These are phyloP conservation scores for Sorghum bicolor DNA, from an alignment of 176 grass and related monocot genomes.

Conservation along the genomic window Sorghum_bicolor_NCBIv3 NC_012875.2:52949001-52949500, in stretches of 20 bases:
- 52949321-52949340: not conserved
- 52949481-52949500: not conserved
- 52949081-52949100: not conserved
- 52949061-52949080: not conserved
- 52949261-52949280: not conserved
- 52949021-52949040: conserved; percentile 94
- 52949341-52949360: not conserved
- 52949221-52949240: not conserved
- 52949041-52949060: conserved; percentile 29
- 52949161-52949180: conserved; percentile 86
- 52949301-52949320: not conserved
- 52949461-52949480: not conserved
- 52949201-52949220: conserved; percentile 33
- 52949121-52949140: conserved; percentile 91
- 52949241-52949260: not conserved
- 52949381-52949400: not conserved
- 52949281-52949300: not conserved
- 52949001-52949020: conserved; percentile 80
- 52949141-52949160: conserved; percentile 67
- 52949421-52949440: not conserved
- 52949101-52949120: conserved; percentile 11
- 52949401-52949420: not conserved
- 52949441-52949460: not conserved
- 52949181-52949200: conserved; percentile 93
- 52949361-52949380: not conserved